Evolutionary conservation across 2,329 filamentous ascomycete species (phyloP), one percentile per base, ranked within the genome.

Genomic region (Botrytis tulipae): DNA sequence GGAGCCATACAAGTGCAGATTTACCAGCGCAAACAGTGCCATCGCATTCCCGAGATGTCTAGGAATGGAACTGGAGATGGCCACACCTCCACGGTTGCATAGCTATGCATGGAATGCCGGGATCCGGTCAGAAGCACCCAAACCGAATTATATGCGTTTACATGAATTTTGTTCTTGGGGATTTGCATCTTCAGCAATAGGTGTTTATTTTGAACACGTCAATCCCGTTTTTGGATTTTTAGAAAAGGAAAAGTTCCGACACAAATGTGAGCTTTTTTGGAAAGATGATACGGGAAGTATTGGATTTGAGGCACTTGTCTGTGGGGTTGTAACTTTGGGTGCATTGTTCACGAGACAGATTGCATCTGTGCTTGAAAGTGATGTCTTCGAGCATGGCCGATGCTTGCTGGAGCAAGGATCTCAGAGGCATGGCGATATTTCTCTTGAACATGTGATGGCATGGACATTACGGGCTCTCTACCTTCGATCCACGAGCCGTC

Each of bases 71-170:
- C 69, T 83, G 54, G 79, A 80, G 63, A 77, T 81, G 14, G 62
- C 76, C 1, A 79, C 79, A 16, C 81, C 81, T n/a, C 82, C 81
- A 9, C 78, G 80, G 35, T 73, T 83, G 25, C 82, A 83, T 72
- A 82, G 81, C 1, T 83, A 82, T 75, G 82, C 77, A 22, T 83
- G 81, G 74, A 82, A 83, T 72, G 70, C 78, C 16, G 81, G 81
- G 0, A 76, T 79, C 32, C 76, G 82, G 37, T 74, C 77, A n/a
- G 75, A 76, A 9, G 75, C 74, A 67, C 60, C 70, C 0, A 76
- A 76, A 12, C 73, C 74, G 10, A 76, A 74, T 29, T 40, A 48
- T 48, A 37, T 72, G 22, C 48, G 63, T 40, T 40, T 72, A 25
- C 71, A 68, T 46, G 62, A 72, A 37, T 68, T 68, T 48, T 60